A percentile compares a stretch with the other conserved stretches of the same genome.
phyloP scores from a whole-genome alignment of 2,329 filamentous ascomycete species.

The Neofusicoccum cordaticola region DNA sequence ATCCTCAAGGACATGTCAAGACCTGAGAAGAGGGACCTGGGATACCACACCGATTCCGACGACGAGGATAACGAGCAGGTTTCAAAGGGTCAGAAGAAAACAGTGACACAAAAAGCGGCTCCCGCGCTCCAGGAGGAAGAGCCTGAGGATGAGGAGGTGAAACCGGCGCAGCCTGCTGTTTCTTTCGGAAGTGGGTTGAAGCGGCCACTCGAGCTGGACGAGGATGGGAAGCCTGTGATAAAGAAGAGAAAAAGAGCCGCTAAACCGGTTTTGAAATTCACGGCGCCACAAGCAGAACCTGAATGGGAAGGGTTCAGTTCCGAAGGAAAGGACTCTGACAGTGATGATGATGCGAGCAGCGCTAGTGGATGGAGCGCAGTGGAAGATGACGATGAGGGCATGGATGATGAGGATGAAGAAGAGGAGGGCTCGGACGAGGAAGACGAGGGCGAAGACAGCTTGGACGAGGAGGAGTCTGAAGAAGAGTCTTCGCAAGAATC shows the following conservation, averaged over 20 bases:
- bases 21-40: constrained; percentile 29
- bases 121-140: neutral
- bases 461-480: constrained; percentile 22
- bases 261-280: constrained; percentile 4
- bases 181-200: constrained; percentile 74
- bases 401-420: constrained; percentile 40
- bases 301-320: constrained; percentile 64
- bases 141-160: neutral
- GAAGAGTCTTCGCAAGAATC: constrained; percentile 31
- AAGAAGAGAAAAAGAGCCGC: constrained; percentile 70
- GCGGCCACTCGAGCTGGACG: constrained; percentile 75
- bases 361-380: constrained; percentile 9
- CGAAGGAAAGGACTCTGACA: constrained; percentile 26
- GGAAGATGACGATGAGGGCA: constrained; percentile 24
- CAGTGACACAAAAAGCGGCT: neutral
- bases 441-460: constrained; percentile 32
- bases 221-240: constrained; percentile 76
- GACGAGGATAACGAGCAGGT: constrained; percentile 29
- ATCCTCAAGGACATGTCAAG: constrained; percentile 43
- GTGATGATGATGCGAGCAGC: constrained; percentile 23
- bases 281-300: constrained; percentile 52
- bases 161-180: neutral
- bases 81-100: neutral
- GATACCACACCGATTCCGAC: constrained; percentile 20
- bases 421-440: constrained; percentile 24